Base-by-base conservation (phyloP, 2,329 filamentous ascomycete species). In the Penicillium sp. region DNA sequence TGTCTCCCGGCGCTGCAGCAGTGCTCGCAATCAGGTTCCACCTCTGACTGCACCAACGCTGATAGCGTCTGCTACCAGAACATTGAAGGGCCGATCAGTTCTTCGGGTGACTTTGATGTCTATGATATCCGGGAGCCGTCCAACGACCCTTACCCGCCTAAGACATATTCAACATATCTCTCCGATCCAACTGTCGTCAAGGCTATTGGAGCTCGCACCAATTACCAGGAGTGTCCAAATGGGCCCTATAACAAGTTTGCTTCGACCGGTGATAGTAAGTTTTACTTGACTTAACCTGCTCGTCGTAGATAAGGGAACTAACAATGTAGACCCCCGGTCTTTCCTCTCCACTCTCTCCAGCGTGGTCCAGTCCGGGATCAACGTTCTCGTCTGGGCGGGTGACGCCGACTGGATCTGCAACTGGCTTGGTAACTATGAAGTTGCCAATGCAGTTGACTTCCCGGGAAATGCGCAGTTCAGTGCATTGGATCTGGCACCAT, bases 321-420 rank as follows among this genome's bases (percentile, higher is more conserved):
- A 66, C 59, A 35, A 9, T 9, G 27, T 50, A 78, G 75, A 76
- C 51, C 67, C 77, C 16, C 77, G 79, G 16, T 81, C 79, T 24
- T 80, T 82, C 64, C 69, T 83, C 14, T 63, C 72, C 2, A 73
- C 73, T 0, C 70, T 85, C 10, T 77, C 78, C 1, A 68, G 73
- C 1, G 77, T 85, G 2, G 77, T 84, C 18, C 72, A 79, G 60
- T 77, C 77, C 7, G 81, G 80, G 2, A 77, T 85, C 35, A 76
- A 74, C 22, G 79, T 49, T n/a, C 35, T 55, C 3, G 43, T 55
- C 16, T 55, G 53, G 53, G 53, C 53, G 4, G 83, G 83, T 36
- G 84, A 85, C 55, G 79, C 83, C 51, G 84, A 87, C 64, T 85
- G 78, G 73, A 83, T 85, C 54, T 86, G 83, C 65, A 86, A 86